A percentile compares a stretch with the other conserved stretches of the same genome.
Conservation (phyloP, 2,329 filamentous ascomycete species). For the Aspergillus novofumigatus region DNA sequence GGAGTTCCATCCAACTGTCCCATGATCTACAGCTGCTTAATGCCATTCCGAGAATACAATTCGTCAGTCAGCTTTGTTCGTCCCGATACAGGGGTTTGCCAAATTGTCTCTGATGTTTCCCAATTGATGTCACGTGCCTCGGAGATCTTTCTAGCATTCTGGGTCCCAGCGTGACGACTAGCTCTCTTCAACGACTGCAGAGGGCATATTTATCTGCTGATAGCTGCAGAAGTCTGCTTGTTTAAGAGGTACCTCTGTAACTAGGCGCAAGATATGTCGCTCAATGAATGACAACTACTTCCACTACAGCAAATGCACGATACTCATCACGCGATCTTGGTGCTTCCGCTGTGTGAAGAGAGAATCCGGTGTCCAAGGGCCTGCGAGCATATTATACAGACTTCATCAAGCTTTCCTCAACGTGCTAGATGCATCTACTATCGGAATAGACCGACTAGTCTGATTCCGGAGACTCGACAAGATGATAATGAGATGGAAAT, state of each 20-base stretch:
- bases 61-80: background rate
- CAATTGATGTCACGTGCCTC: background rate
- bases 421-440: background rate
- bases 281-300: background rate
- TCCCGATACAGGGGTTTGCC: too few relatives aligned
- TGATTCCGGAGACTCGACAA: slow-evolving; percentile 1
- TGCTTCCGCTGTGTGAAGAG: background rate
- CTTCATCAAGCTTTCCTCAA: background rate
- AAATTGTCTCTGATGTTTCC: too few relatives aligned
- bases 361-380: background rate
- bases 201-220: background rate
- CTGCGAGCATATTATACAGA: background rate
- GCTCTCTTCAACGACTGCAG: background rate
- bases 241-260: background rate
- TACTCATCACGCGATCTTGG: background rate
- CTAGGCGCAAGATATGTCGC: background rate
- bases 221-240: background rate
- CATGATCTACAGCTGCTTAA: background rate
- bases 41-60: background rate
- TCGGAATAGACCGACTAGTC: background rate
- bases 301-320: background rate
- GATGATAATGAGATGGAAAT: background rate
- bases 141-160: background rate
- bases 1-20: background rate
- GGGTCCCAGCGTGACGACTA: too few relatives aligned